Evolutionary conservation across 2,329 filamentous ascomycete species (phyloP), one percentile per base, ranked within the genome.

Genomic region (Myriosclerotinia duriaeana): DNA sequence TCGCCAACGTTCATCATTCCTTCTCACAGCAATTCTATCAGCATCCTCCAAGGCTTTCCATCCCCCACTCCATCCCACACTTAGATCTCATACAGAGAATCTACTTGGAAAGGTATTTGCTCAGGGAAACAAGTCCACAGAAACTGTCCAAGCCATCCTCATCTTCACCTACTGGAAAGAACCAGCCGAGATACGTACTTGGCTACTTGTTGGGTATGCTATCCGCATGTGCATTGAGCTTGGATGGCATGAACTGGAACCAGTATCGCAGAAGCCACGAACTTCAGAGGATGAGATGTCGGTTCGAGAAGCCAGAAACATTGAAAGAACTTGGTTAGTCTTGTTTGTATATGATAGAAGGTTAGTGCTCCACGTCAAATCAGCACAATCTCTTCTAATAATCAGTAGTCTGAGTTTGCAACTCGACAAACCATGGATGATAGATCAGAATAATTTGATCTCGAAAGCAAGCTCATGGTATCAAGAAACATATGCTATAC

Each of bases 141-240:
- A 80, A 61, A 76, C 76, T 8, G 77, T 78, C 1, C 79, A 80
- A 66, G 78, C 76, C 0, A 76, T 79, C 11, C 70, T 78, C n/a
- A 69, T 78, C 11, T 66, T 78, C 7, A 80, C 78, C 2, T 79
- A 79, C 68, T 80, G 78, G 78, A 80, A 80, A 69, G 77, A 80
- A 52, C 77, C 78, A 3, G 76, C 78, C 9, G 79, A 80, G 66
- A 78, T 75, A 14, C 73, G 79, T 15, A 77, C 76, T 5, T 80
- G 79, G 78, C 72, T 78, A 22, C 72, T 76, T 1, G 69, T 80
- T 11, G 79, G 79, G 3, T 79, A 79, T 65, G 77, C 76, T 0
- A 79, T 80, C 50, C 72, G 79, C 9, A 77, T 79, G 71, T 76
- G 76, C 60, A 77, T 80, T 69, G 78, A 80, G 50, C 67, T 80